Percentiles rank a stretch among this genome's conserved stretches.
These are phyloP conservation scores for Volvox africanus DNA, from an alignment of 139 green algal species.

Conservation along the genomic window DNA sequence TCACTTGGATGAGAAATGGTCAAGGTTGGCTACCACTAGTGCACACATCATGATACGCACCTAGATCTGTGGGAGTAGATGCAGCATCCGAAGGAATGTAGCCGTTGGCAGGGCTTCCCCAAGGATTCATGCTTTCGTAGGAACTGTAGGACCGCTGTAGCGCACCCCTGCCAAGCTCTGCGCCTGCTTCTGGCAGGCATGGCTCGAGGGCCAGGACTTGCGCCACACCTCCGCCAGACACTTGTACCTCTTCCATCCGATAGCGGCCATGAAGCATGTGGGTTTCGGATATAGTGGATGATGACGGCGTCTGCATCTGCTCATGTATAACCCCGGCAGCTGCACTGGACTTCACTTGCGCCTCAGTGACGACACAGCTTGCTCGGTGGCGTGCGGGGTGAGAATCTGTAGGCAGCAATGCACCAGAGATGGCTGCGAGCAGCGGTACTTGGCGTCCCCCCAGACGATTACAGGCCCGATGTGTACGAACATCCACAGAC, in stretches of 20 bases:
- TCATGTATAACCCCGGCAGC: background rate
- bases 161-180: background rate
- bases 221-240: background rate
- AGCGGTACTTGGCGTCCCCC: too few species aligned
- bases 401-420: background rate
- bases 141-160: too few species aligned
- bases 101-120: too few species aligned
- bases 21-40: too few species aligned
- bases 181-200: background rate
- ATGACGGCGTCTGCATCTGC: background rate
- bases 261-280: background rate
- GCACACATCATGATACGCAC: too few species aligned
- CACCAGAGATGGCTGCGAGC: background rate
- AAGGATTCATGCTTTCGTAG: too few species aligned
- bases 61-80: too few species aligned
- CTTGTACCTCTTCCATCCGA: background rate
- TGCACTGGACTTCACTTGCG: background rate
- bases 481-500: background rate
- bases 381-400: background rate
- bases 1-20: too few species aligned
- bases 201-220: slow-evolving; percentile 1
- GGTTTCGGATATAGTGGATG: background rate
- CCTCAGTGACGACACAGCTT: background rate
- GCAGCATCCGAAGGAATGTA: too few species aligned
- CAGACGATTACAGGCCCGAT: too few species aligned